A percentile compares a stretch with the other conserved stretches of the same genome.
These are phyloP conservation scores for Hordeum marinum DNA, from an alignment of 176 grass and related monocot species.

Conservation along the genomic window DNA sequence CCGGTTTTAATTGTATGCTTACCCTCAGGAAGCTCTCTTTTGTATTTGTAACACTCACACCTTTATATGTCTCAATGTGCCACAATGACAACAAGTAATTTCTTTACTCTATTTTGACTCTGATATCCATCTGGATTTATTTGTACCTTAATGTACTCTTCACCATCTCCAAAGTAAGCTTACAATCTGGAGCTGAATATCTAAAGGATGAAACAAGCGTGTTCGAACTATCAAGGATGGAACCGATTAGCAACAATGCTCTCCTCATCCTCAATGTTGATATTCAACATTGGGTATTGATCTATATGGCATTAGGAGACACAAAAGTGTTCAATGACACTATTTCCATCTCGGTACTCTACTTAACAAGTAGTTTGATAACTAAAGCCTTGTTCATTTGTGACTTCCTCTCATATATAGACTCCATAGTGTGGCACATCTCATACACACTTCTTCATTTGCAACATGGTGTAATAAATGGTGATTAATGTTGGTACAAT, in stretches of 20 bases:
- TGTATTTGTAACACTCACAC: not conserved
- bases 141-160: not conserved
- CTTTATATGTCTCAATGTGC: not conserved
- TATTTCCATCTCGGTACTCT: not conserved
- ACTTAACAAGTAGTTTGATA: not conserved
- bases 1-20: not conserved
- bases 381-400: not conserved
- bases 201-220: not conserved
- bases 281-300: not conserved
- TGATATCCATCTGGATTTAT: not conserved
- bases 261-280: not conserved
- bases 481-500: not conserved
- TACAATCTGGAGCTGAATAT: not conserved
- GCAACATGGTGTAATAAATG: not conserved
- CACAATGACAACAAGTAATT: not conserved
- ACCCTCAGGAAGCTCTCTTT: not conserved
- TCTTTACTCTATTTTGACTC: not conserved
- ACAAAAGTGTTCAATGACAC: not conserved
- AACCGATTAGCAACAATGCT: not conserved
- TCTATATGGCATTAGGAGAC: slow-evolving; percentile 1
- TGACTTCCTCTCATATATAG: not conserved
- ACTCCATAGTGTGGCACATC: not conserved
- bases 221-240: not conserved
- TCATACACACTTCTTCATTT: not conserved
- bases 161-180: not conserved